These are phyloP conservation scores for Phlebiopsis gigantea DNA, from an alignment of 768 basidiomycete genomes.

Conservation along the genomic window DNA sequence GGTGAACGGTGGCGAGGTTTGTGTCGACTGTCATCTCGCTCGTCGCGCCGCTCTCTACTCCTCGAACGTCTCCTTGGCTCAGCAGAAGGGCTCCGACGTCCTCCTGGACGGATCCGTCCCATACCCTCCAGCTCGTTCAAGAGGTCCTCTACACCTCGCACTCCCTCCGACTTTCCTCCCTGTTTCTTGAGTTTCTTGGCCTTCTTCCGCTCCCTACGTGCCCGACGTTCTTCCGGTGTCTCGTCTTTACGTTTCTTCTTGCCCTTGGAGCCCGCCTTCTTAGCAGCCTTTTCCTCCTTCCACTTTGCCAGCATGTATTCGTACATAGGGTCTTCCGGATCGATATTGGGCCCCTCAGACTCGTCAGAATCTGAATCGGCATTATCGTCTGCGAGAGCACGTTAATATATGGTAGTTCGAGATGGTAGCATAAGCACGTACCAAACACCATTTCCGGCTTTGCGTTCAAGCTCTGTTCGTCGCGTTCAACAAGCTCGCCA, in stretches of 20 bases:
- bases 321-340: constrained; percentile 97
- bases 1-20: not conserved
- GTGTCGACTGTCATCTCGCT: not conserved
- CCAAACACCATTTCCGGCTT: constrained; percentile 68
- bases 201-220: constrained; percentile 68
- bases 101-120: not conserved
- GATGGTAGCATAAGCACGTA: constrained; percentile 24
- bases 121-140: constrained; percentile 43
- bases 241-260: constrained; percentile 70
- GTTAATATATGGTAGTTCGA: not conserved
- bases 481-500: constrained; percentile 82
- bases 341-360: constrained; percentile 62
- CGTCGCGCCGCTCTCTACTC: not conserved
- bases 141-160: constrained; percentile 65
- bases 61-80: not conserved
- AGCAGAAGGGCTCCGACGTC: not conserved
- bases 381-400: constrained; percentile 36
- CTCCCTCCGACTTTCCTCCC: constrained; percentile 49
- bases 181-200: constrained; percentile 58
- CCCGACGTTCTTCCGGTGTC: constrained; percentile 73
- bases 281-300: constrained; percentile 60
- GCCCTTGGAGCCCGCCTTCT: constrained; percentile 49
- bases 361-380: constrained; percentile 62
- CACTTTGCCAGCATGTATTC: constrained; percentile 81
- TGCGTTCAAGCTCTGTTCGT: constrained; percentile 85